A percentile compares a stretch with the other conserved stretches of the same genome.
phyloP scores from a whole-genome alignment of 495 filamentous ascomycete genomes.

The Margaritispora aquatica region DNA sequence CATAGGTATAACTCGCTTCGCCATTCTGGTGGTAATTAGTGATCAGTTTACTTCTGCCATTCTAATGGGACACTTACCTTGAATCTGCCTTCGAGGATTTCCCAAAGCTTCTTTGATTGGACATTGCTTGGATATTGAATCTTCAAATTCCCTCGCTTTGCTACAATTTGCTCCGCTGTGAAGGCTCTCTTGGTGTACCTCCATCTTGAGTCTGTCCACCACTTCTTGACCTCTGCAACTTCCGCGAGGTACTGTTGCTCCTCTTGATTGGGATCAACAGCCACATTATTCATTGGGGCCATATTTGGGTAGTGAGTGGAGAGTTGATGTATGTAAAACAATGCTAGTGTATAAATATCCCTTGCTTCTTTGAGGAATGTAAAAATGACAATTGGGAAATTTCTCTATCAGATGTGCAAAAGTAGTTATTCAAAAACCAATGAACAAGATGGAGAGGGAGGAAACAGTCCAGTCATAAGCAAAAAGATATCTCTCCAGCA shows the following conservation, averaged over 20 bases:
- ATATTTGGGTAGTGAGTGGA: slow-evolving; percentile 27
- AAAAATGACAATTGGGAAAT: neutral
- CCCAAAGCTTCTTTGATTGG: slow-evolving; percentile 92
- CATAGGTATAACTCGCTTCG: slow-evolving; percentile 89
- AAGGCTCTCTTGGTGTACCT: slow-evolving; percentile 86
- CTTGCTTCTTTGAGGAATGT: neutral
- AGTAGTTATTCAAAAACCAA: neutral
- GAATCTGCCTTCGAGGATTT: slow-evolving; percentile 79
- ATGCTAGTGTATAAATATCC: neutral
- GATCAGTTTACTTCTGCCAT: neutral
- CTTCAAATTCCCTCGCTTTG: slow-evolving; percentile 85
- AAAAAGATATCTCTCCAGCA: neutral
- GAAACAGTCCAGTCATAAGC: slow-evolving; percentile 2
- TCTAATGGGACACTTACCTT: slow-evolving; percentile 43
- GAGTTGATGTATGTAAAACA: slow-evolving; percentile 1
- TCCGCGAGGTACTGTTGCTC: slow-evolving; percentile 75
- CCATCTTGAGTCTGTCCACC: slow-evolving; percentile 94
- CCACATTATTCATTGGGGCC: slow-evolving; percentile 43
- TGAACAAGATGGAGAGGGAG: neutral
- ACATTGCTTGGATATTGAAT: slow-evolving; percentile 87
- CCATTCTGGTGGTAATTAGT: slow-evolving; percentile 48
- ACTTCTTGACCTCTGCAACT: slow-evolving; percentile 79
- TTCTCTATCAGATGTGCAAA: neutral
- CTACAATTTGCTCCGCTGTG: slow-evolving; percentile 93
- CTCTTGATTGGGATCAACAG: slow-evolving; percentile 60